Base-by-base conservation (phyloP, 2,329 filamentous ascomycete genomes). In the Botrytis fragariae region DNA sequence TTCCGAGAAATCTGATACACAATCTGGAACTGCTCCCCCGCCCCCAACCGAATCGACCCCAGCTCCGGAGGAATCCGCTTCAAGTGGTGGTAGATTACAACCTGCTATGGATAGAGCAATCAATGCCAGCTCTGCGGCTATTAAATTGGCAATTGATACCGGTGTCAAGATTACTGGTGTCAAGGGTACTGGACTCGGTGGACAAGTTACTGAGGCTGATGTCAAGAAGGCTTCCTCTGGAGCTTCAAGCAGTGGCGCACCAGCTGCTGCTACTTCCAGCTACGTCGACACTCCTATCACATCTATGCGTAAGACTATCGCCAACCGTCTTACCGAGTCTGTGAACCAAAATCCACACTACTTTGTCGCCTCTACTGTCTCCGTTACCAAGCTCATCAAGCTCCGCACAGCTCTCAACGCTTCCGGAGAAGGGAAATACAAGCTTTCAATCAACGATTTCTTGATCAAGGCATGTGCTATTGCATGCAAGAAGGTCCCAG, bases 361-460 rank as follows among this genome's bases (percentile, higher is more conserved):
- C 90, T 99, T 95, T 83, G 95, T 99, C 80, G 93, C 93, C 80
- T 92, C 94, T 80, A 90, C 90, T 79, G 89, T 99, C 82, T 98
- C 95, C 74, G 96, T 99, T 77, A 89, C 87, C 84, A 98, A 98
- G 89, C 93, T 99, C 67, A 87, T 97, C 81, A 98, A 98, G 88
- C 94, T 99, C 79, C 94, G 96, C 81, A 90, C 93, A 85, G 94
- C 95, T 74, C 90, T 99, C 78, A 99, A 99, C 86, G 89, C 90
- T 82, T 91, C 93, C 20, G 87, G 93, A 65, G 92, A 97, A 76
- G 96, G 95, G 85, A 91, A 94, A 84, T 99, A 97, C 90, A 99
- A 98, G 90, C 93, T 99, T 74, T 98, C 95, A n/a, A 94, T 99
- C 85, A 99, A 99, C 85, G 96, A 99, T 85, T 97, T 99, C 89